Conservation (phyloP, 345 rosid genomes). For the Atalantia buxifolia region DNA sequence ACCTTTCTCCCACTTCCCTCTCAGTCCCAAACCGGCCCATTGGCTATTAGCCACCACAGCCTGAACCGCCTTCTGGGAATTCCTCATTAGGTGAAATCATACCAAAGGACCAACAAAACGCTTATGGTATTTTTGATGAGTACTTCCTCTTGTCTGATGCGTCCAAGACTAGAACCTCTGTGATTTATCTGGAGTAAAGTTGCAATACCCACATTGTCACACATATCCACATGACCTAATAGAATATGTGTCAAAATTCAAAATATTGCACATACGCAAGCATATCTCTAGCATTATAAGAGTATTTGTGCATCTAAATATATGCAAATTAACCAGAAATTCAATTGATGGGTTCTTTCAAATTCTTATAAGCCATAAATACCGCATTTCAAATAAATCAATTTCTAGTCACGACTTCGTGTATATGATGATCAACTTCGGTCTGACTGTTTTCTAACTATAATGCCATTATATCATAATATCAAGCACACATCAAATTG, state of each 20-base stretch:
- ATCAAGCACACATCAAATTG: not conserved
- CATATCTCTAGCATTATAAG: not conserved
- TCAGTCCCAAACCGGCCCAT: conserved; percentile 97
- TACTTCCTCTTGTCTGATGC: conserved; percentile 55
- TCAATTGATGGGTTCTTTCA: not conserved
- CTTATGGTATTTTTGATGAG: conserved; percentile 58
- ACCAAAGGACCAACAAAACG: conserved; percentile 98
- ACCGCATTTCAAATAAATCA: not conserved
- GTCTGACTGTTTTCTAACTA: not conserved
- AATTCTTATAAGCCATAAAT: no score
- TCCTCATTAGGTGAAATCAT: conserved; percentile 66
- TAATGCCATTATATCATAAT: not conserved
- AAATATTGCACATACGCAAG: not conserved
- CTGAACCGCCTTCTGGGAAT: conserved; percentile 79
- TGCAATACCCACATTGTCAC: conserved; percentile 61
- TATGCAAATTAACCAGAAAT: not conserved
- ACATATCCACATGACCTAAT: conserved; percentile 92
- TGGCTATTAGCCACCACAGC: no score
- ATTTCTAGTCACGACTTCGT: not conserved
- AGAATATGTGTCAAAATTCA: not conserved
- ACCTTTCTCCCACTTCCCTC: conserved; percentile 64
- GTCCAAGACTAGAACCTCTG: conserved; percentile 75
- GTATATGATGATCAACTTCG: not conserved
- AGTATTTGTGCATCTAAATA: not conserved
- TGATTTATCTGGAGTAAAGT: conserved; percentile 90